Conservation (phyloP, 1,284 basidiomycete species). For the Cutaneotrichosporon spelunceum region DNA sequence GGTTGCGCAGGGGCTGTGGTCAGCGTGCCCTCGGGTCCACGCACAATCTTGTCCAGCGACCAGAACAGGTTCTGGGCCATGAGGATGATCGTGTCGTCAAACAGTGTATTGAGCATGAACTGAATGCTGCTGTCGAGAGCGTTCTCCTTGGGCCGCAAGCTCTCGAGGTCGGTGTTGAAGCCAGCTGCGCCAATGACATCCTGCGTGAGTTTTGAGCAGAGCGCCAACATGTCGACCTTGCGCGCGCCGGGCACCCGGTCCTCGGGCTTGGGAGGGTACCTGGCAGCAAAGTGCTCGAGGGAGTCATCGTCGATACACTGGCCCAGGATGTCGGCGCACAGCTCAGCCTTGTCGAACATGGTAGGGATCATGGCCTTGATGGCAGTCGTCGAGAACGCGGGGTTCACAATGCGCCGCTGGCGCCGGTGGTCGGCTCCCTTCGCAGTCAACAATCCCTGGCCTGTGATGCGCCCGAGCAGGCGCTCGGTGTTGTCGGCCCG, state of each 20-base stretch:
- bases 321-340: slow-evolving; percentile 47
- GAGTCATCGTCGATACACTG: slow-evolving; percentile 14
- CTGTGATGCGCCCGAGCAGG: slow-evolving; percentile 53
- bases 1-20: slow-evolving; percentile 12
- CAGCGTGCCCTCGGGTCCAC: not conserved
- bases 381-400: slow-evolving; percentile 44
- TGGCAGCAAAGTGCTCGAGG: slow-evolving; percentile 11
- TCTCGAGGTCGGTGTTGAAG: slow-evolving; percentile 59
- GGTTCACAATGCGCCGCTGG: slow-evolving; percentile 53
- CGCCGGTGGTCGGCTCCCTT: slow-evolving; percentile 56
- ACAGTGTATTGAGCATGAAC: slow-evolving; percentile 1
- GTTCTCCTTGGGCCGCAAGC: slow-evolving; percentile 42
- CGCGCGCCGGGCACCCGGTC: slow-evolving; percentile 14
- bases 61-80: slow-evolving; percentile 12
- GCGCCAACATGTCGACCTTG: slow-evolving; percentile 57
- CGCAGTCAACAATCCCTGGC: slow-evolving; percentile 45
- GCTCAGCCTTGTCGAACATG: slow-evolving; percentile 62
- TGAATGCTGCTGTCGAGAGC: slow-evolving; percentile 23
- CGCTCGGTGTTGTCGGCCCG: slow-evolving; percentile 64
- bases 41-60: slow-evolving; percentile 12
- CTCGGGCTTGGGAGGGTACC: slow-evolving; percentile 19
- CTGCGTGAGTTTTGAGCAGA: slow-evolving; percentile 62
- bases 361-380: slow-evolving; percentile 53
- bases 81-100: not conserved
- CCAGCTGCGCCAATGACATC: slow-evolving; percentile 67